A percentile compares a stretch with the other conserved stretches of the same genome.
phyloP scores from a whole-genome alignment of 768 basidiomycete genomes.

The Trametes meyenii region DNA sequence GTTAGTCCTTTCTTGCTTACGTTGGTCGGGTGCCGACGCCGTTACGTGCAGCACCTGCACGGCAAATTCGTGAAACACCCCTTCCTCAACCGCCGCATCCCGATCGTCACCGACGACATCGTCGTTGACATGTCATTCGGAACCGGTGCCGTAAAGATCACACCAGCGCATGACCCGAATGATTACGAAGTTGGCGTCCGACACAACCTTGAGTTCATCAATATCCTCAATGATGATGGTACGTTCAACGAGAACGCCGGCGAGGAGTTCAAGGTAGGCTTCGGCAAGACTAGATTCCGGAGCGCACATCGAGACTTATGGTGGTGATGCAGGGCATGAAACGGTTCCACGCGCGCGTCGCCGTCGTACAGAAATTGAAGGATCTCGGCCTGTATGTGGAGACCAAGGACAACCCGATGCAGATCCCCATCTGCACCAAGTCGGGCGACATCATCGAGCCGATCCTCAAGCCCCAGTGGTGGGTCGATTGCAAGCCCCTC shows the following conservation, averaged over 20 bases:
- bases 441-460: constrained; percentile 97
- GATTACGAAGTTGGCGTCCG: constrained; percentile 94
- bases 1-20: neutral
- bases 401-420: constrained; percentile 96
- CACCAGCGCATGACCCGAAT: constrained; percentile 96
- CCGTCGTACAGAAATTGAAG: constrained; percentile 81
- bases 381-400: constrained; percentile 86
- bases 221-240: constrained; percentile 94
- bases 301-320: neutral
- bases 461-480: constrained; percentile 97
- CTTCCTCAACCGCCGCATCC: constrained; percentile 83
- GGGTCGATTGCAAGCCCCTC: constrained; percentile 91
- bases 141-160: constrained; percentile 98
- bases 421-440: constrained; percentile 91
- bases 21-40: neutral
- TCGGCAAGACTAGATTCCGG: no score
- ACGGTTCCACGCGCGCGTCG: constrained; percentile 89
- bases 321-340: constrained; percentile 80
- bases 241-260: constrained; percentile 93
- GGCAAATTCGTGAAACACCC: constrained; percentile 92
- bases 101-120: constrained; percentile 85
- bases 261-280: constrained; percentile 61
- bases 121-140: constrained; percentile 93
- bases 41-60: constrained; percentile 69
- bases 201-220: constrained; percentile 90